phyloP scores from a whole-genome alignment of 2,329 filamentous ascomycete genomes.

The Penicillium polonicum region DNA sequence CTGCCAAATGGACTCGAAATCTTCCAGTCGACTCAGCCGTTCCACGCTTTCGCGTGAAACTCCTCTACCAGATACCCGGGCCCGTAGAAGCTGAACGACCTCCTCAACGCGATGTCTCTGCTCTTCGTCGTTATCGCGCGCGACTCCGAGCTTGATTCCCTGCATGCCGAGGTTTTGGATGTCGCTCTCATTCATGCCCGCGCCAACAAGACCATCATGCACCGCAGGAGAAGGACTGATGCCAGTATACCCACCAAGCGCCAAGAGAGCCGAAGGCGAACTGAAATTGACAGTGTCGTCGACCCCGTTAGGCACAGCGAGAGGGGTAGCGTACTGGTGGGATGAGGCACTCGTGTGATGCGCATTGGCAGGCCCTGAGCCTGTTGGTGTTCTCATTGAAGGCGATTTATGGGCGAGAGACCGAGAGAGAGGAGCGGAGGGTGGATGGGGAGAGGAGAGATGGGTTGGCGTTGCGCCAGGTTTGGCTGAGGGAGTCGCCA shows the following conservation, averaged over 20 bases:
- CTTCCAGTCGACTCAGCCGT: constrained; percentile 43
- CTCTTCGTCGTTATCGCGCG: constrained; percentile 44
- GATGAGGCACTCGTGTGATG: constrained; percentile 39
- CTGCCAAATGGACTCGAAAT: constrained; percentile 49
- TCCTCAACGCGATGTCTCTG: constrained; percentile 42
- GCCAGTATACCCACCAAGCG: constrained; percentile 44
- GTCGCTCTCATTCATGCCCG: constrained; percentile 40
- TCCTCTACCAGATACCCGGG: constrained; percentile 43
- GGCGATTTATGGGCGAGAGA: constrained; percentile 48
- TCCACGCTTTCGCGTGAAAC: constrained; percentile 47
- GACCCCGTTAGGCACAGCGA: constrained; percentile 36
- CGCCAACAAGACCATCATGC: constrained; percentile 37
- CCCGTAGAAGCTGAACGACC: constrained; percentile 42
- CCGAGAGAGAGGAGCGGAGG: constrained; percentile 40
- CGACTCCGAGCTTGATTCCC: constrained; percentile 36
- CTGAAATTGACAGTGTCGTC: constrained; percentile 47
- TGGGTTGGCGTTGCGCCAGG: constrained; percentile 46
- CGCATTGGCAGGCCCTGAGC: constrained; percentile 36
- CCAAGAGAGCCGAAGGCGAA: constrained; percentile 46
- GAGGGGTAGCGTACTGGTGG: constrained; percentile 46
- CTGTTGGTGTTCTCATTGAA: constrained; percentile 46
- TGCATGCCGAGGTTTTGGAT: constrained; percentile 43
- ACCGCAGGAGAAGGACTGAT: constrained; percentile 43
- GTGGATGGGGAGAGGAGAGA: constrained; percentile 45
- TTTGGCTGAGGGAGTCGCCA: constrained; percentile 49